phyloP scores from a whole-genome alignment of 371 early-diverging fungal genomes.

The Nematocida displodere region DNA sequence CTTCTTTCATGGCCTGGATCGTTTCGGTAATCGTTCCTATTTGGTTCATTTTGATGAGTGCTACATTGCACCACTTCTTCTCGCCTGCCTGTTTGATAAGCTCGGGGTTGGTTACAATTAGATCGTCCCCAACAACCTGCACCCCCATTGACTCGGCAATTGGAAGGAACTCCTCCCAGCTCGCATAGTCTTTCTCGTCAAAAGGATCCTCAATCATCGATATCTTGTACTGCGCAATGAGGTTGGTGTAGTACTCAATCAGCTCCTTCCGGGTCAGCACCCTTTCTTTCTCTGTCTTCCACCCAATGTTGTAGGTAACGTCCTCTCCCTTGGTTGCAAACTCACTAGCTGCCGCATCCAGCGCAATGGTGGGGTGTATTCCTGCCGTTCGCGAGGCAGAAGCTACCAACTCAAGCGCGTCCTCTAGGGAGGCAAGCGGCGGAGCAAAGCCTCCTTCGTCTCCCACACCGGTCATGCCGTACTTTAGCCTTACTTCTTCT shows the following conservation, averaged over 20 bases:
- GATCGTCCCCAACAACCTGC: constrained; percentile 94
- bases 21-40: constrained; percentile 92
- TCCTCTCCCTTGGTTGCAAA: constrained; percentile 46
- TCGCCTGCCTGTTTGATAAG: constrained; percentile 80
- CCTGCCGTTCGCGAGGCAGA: constrained; percentile 82
- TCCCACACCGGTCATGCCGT: constrained; percentile 92
- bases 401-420: constrained; percentile 83
- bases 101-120: constrained; percentile 90
- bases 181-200: constrained; percentile 91
- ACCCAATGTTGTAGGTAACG: constrained; percentile 27
- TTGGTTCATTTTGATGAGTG: constrained; percentile 96
- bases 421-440: constrained; percentile 80
- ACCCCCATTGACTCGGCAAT: constrained; percentile 67
- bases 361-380: constrained; percentile 75
- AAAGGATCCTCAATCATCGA: constrained; percentile 96
- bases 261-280: constrained; percentile 70
- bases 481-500: constrained; percentile 84
- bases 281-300: constrained; percentile 25
- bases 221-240: constrained; percentile 73
- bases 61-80: constrained; percentile 83
- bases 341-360: constrained; percentile 90
- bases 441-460: constrained; percentile 99
- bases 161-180: constrained; percentile 74
- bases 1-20: constrained; percentile 74
- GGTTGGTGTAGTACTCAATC: constrained; percentile 74